Base-by-base conservation (phyloP, 257 asterid genomes). In the Handroanthus guayacan region DNA sequence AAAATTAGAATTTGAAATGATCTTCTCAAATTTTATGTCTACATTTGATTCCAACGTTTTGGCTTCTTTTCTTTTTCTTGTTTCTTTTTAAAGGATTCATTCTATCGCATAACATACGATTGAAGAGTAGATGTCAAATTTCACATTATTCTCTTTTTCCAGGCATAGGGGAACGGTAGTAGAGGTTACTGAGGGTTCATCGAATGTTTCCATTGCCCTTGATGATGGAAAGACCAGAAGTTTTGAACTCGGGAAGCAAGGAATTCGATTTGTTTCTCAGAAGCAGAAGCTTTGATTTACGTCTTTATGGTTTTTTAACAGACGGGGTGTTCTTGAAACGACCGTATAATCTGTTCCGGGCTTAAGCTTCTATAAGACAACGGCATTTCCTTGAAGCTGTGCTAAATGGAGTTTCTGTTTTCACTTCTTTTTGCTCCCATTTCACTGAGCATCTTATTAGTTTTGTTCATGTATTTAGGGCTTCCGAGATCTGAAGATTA, bases 191-290 rank as follows among this genome's bases (percentile, higher is more conserved):
- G 86, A 95, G 87, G 97, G 91, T 41, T 75, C 92, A 55, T 84
- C 96, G 9, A 56, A 78, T 6, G 92, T 93, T 52, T 87, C 96
- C 56, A 90, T 95, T 55, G 86, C 86, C 55, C 88, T 92, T 34
- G 99, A 95, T 78, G 91, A 90, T 67, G 99, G 98, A 63, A 85
- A 83, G 69, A n/a, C 87, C 74, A 87, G 79, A 83, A 90, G 79
- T 64, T 89, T 86, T 74, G 97, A 93, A 82, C 94, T 95, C 1
- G 98, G 98, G 79, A 91, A 93, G 81, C 99, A 95, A 84, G 97
- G 96, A 57, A 88, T 95, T 67, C 93, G 97, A 44, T 95, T 93
- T 48, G 90, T 95, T 55, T 85, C 97, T 78, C 96, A 90, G 85
- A 95, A 95, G 84, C 93, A 85, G 52, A 85, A 80, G 69, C 89